Base-by-base conservation (phyloP, 495 filamentous ascomycete species). In the Ramalina intermedia region DNA sequence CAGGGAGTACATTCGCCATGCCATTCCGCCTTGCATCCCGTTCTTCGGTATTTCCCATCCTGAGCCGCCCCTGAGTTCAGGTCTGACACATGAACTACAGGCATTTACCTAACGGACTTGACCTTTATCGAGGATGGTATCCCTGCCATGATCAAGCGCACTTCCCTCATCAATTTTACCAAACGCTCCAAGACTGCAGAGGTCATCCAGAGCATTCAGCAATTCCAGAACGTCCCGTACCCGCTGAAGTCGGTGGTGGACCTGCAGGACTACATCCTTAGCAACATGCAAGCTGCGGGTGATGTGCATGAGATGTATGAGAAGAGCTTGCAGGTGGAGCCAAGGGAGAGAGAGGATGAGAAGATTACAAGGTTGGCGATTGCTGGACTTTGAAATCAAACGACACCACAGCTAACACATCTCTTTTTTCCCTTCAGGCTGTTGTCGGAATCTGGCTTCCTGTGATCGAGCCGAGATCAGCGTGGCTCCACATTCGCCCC, bases 301-400 rank as follows among this genome's bases (percentile, higher is more conserved):
- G 93, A 96, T 61, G 90, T 98, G 51, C 88, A 96, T 64, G 88
- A 96, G 71, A 96, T 96, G 93, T 98, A 96, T 66, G 87, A 96
- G 60, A 84, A 84, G 68, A 94, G 86, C 62, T 71, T 96, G 70
- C 72, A 78, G 53, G 81, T 98, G 45, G 91, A 98, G 65, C 91
- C 93, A 41, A 73, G 93, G 56, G 91, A 96, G 67, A 75, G 91
- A 55, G 91, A 96, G 65, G 91, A 98, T 63, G 91, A 98, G 67
- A 86, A 85, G 70, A 85, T 87, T 70, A 81, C 82, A 64, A 83
- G 82, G 82, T 85, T 75, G 53, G 56, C 50, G 44, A 33, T 53
- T 47, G 17, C 43, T 35, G 47, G 44, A 52, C 44, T 58, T 26
- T 33, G 52, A 42, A 47, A 45, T 35, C 13, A 27, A 17, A 33